Conservation (phyloP, 257 asterid genomes). For the Rubia yunnanensis region DNA sequence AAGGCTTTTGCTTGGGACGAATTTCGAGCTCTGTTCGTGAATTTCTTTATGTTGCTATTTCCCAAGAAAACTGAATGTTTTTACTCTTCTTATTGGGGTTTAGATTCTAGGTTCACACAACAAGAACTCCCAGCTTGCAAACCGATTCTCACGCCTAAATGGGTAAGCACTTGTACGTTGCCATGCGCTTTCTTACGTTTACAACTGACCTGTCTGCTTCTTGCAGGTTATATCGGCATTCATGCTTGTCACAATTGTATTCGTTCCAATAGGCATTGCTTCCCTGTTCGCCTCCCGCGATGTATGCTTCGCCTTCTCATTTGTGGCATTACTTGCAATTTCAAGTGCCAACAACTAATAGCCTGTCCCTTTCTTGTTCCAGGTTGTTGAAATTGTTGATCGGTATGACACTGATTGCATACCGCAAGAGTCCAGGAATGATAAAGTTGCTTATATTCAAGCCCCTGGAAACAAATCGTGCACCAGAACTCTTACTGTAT, state of each 20-base stretch:
- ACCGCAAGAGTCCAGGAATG: constrained; percentile 24
- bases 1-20: neutral
- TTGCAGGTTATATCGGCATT: constrained; percentile 79
- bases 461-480: constrained; percentile 30
- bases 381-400: constrained; percentile 61
- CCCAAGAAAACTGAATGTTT: neutral
- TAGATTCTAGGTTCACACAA: constrained; percentile 97
- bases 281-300: constrained; percentile 65
- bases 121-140: constrained; percentile 99
- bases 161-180: constrained; percentile 40
- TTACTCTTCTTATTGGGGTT: neutral
- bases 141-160: constrained; percentile 91
- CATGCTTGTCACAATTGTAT: constrained; percentile 60
- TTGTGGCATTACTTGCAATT: neutral
- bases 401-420: constrained; percentile 42
- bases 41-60: neutral
- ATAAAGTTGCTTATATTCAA: constrained; percentile 34
- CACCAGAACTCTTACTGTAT: constrained; percentile 30
- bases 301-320: constrained; percentile 22
- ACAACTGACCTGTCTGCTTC: constrained; percentile 4
- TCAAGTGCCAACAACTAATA: neutral
- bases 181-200: neutral
- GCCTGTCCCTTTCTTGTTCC: constrained; percentile 6
- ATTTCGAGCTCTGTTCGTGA: neutral
- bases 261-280: constrained; percentile 84